Conservation (phyloP, 257 asterid species). For the Prunella vulgaris region DNA sequence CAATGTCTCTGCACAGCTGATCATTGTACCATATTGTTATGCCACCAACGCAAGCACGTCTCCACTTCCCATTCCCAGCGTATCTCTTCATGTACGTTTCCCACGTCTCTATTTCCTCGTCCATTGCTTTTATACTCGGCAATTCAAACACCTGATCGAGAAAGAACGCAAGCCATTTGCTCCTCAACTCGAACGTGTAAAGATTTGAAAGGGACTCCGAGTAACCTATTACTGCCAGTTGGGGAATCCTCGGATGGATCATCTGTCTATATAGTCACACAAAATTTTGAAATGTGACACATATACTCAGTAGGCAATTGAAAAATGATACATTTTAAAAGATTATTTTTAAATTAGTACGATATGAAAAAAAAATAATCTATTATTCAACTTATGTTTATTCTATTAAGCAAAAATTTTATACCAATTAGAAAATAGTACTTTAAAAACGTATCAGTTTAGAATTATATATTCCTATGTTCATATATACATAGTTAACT, state of each 20-base stretch:
- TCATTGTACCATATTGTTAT: constrained; percentile 49
- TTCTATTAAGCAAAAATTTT: too few relatives aligned
- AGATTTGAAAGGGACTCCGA: constrained; percentile 43
- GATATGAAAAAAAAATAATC: too few relatives aligned
- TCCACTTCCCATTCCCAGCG: constrained; percentile 14
- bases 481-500: too few relatives aligned
- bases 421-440: too few relatives aligned
- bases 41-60: constrained; percentile 36
- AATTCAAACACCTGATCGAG: constrained; percentile 22
- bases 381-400: too few relatives aligned
- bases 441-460: too few relatives aligned
- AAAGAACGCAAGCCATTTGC: constrained; percentile 31
- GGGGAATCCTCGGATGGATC: constrained; percentile 61
- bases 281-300: too few relatives aligned
- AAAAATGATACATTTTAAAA: too few relatives aligned
- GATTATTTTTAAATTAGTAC: too few relatives aligned
- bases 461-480: too few relatives aligned
- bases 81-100: constrained; percentile 32
- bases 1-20: constrained; percentile 54
- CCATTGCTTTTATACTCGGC: constrained; percentile 38
- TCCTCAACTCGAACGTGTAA: constrained; percentile 35
- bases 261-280: constrained; percentile 57
- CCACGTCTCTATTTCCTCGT: constrained; percentile 31
- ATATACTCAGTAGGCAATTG: too few relatives aligned
- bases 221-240: constrained; percentile 49